Evolutionary conservation across 495 filamentous ascomycete genomes (phyloP).

Genomic region (Evernia prunastri): DNA sequence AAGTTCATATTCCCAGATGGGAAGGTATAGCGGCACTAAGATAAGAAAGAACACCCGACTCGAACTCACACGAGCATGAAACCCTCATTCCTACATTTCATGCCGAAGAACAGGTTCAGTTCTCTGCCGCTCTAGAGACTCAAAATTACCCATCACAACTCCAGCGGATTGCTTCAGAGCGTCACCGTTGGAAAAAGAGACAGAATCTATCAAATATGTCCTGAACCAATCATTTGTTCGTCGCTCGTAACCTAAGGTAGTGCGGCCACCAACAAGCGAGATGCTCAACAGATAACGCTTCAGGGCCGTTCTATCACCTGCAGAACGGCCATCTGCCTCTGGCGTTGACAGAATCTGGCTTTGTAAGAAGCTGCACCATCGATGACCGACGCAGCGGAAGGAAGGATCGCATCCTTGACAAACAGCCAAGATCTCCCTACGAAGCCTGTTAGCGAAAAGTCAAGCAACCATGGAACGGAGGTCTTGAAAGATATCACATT

Average conservation of each 20-base stretch:
- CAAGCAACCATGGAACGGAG: constrained; percentile 40
- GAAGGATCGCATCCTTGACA: constrained; percentile 14
- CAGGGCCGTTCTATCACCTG: constrained; percentile 16
- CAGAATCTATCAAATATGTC: neutral
- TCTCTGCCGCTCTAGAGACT: neutral
- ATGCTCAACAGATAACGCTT: constrained; percentile 14
- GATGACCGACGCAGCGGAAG: constrained; percentile 17
- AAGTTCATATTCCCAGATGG: neutral
- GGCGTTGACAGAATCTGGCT: neutral
- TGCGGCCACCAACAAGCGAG: neutral
- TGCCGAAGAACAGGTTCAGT: neutral
- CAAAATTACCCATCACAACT: neutral
- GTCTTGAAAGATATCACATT: constrained; percentile 75
- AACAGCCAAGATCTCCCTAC: neutral
- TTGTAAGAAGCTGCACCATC: neutral
- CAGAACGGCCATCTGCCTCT: constrained; percentile 18
- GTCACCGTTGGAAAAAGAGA: neutral
- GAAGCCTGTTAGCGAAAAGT: neutral
- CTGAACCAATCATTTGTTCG: neutral
- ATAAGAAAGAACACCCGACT: too few relatives aligned
- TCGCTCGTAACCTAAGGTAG: neutral
- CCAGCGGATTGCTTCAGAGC: neutral
- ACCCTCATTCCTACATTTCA: neutral
- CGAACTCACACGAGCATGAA: neutral
- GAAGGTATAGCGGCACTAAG: constrained; percentile 1